Evolutionary conservation across 73 alveolate species (phyloP), one percentile per base, ranked within the genome.

Genomic region (Tetrahymena thermophila): DNA sequence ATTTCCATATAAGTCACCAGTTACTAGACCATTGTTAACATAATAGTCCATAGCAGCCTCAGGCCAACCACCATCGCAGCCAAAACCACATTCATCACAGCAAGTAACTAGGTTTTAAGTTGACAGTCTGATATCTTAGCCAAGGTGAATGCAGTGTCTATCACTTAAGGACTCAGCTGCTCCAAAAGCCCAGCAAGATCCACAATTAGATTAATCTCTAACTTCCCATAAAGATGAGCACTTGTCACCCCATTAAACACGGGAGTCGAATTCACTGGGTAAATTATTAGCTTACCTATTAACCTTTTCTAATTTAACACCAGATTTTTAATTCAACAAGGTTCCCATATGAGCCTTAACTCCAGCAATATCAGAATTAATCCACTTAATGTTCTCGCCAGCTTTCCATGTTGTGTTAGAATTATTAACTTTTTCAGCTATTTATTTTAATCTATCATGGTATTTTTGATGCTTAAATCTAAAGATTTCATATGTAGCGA

Each of bases 171-270:
- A 97, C 93, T 98, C 99, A 28, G 98, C 98, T 35, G 99, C 98
- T 15, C 99, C 99, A 95, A 99, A 98, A 50, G 99, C 99, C 99
- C 99, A 99, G 97, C 99, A 99, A 35, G 99, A 99, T 34, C 99
- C 99, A 95, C 99, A 99, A 93, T 94, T 94, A 10, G 96, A 94
- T 94, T 94, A 94, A 85, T 94, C 96, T 94, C 96, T 94, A 40
- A 94, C 35, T 34, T 94, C 96, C 71, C 93, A 85, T 43, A 94
- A 40, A 37, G 96, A 94, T 42, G 85, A 35, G 93, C 96, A 94
- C 15, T 85, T 43, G 10, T 15, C 15, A 8, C 95, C 95, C 96
- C 96, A 94, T 85, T 94, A 44, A 25, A 31, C 43, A 44, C 96
- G 44, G 34, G 96, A 35, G 34, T 94, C 96, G n/a, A 94, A 94